Evolutionary conservation across 139 green algal genomes (phyloP).

Genomic region (Ulvella scutata): DNA sequence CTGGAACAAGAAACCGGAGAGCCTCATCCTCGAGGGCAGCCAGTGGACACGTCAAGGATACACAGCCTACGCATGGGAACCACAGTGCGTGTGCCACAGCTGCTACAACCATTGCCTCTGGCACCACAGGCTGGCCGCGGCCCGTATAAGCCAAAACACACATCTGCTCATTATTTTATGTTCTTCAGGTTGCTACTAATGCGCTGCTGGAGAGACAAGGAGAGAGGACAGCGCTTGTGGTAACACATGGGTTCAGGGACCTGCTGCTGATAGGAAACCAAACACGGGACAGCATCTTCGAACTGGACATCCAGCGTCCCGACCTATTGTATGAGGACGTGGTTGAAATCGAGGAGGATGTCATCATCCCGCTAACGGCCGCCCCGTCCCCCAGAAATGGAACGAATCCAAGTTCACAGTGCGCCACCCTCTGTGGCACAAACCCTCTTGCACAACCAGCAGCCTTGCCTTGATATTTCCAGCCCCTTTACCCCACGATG

Average conservation of each 20-base stretch:
- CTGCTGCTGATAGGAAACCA: conserved; percentile 93
- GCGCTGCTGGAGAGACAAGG: conserved; percentile 83
- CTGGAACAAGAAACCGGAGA: conserved; percentile 67
- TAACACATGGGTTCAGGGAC: conserved; percentile 77
- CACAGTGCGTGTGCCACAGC: conserved; percentile 24
- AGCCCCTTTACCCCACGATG: too few species aligned
- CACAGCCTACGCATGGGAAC: conserved; percentile 85
- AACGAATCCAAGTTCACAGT: not conserved
- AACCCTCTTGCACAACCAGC: too few species aligned
- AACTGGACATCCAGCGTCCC: conserved; percentile 53
- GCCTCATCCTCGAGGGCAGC: conserved; percentile 26
- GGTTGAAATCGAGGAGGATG: conserved; percentile 81
- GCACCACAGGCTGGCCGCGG: too few species aligned
- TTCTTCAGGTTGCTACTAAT: conserved; percentile 77
- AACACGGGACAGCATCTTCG: conserved; percentile 77
- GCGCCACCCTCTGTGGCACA: conserved; percentile 7
- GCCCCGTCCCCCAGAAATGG: too few species aligned
- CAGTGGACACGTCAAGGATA: conserved; percentile 69
- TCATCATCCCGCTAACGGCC: conserved; percentile 51
- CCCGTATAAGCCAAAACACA: too few species aligned
- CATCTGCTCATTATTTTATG: not conserved
- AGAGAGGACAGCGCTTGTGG: conserved; percentile 57
- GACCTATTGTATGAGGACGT: conserved; percentile 54
- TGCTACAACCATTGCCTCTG: not conserved
- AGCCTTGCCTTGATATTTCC: too few species aligned